phyloP scores from a whole-genome alignment of 2,329 filamentous ascomycete genomes.

The Sporothrix dimorphospora region DNA sequence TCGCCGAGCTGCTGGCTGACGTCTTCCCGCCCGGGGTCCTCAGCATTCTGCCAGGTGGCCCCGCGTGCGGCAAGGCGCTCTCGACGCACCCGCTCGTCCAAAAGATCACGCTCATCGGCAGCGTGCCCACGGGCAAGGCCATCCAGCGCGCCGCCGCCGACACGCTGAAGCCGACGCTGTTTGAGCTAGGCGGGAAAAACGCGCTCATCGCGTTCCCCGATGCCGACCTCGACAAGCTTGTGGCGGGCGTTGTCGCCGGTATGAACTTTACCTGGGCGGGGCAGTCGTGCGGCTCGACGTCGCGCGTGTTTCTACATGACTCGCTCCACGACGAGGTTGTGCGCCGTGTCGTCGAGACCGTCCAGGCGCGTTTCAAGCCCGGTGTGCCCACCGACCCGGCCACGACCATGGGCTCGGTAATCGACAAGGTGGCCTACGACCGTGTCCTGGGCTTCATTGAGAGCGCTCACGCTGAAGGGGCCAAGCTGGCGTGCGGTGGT shows the following conservation, averaged over 20 bases:
- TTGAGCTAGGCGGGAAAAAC: constrained; percentile 58
- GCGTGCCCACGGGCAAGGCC: constrained; percentile 28
- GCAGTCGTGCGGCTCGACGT: constrained; percentile 90
- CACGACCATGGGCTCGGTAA: neutral
- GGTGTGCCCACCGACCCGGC: constrained; percentile 52
- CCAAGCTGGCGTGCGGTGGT: constrained; percentile 58
- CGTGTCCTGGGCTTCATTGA: constrained; percentile 77
- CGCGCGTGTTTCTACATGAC: constrained; percentile 77
- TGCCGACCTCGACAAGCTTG: constrained; percentile 75
- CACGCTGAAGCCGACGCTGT: constrained; percentile 27
- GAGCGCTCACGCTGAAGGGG: constrained; percentile 72
- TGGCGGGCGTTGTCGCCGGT: constrained; percentile 82
- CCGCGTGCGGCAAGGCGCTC: constrained; percentile 37
- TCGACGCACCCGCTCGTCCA: constrained; percentile 25
- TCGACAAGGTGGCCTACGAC: constrained; percentile 60
- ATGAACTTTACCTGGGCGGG: constrained; percentile 90
- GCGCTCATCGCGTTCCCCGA: constrained; percentile 76
- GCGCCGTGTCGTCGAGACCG: neutral
- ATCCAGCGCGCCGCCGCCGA: constrained; percentile 29
- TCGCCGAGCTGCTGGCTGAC: constrained; percentile 66
- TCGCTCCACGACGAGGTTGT: constrained; percentile 54
- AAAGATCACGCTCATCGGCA: constrained; percentile 30
- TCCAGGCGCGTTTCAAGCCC: constrained; percentile 56
- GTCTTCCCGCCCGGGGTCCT: constrained; percentile 72
- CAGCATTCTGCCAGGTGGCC: constrained; percentile 67